phyloP scores from a whole-genome alignment of 78 protist genomes.

The Pigoraptor vietnamica region DNA sequence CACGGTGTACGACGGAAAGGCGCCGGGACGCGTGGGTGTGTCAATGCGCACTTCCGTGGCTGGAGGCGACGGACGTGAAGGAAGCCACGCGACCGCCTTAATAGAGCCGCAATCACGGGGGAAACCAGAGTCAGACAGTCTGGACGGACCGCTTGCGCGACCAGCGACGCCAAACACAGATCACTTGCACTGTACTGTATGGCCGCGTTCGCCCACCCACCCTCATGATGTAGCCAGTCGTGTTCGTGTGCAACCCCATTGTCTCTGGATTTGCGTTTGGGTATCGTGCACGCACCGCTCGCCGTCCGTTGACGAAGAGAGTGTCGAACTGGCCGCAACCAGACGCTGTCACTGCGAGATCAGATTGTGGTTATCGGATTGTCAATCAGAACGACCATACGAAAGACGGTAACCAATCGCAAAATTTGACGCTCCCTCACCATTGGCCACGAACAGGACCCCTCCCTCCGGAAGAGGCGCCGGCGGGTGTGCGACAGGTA shows the following conservation, averaged over 20 bases:
- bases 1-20: neutral
- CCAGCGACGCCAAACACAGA: too few relatives aligned
- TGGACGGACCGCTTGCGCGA: too few relatives aligned
- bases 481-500: neutral
- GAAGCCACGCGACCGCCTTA: neutral
- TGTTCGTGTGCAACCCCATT: neutral
- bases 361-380: too few relatives aligned
- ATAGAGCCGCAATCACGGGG: too few relatives aligned
- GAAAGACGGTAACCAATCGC: too few relatives aligned
- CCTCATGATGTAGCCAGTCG: neutral
- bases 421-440: neutral
- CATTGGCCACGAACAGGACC: neutral
- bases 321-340: neutral
- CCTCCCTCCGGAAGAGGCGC: too few relatives aligned
- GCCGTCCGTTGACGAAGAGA: neutral
- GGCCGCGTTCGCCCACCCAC: too few relatives aligned
- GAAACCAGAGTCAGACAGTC: too few relatives aligned
- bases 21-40: neutral
- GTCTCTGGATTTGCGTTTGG: slow-evolving; percentile 13
- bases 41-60: neutral
- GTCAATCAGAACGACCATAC: too few relatives aligned
- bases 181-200: too few relatives aligned
- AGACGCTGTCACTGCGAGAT: too few relatives aligned
- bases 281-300: slow-evolving; percentile 3
- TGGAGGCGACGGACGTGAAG: neutral